A percentile compares a stretch with the other conserved stretches of the same genome.
These are phyloP conservation scores for Tephrocybe sp. DNA, from an alignment of 768 basidiomycete genomes.

Conservation along the genomic window DNA sequence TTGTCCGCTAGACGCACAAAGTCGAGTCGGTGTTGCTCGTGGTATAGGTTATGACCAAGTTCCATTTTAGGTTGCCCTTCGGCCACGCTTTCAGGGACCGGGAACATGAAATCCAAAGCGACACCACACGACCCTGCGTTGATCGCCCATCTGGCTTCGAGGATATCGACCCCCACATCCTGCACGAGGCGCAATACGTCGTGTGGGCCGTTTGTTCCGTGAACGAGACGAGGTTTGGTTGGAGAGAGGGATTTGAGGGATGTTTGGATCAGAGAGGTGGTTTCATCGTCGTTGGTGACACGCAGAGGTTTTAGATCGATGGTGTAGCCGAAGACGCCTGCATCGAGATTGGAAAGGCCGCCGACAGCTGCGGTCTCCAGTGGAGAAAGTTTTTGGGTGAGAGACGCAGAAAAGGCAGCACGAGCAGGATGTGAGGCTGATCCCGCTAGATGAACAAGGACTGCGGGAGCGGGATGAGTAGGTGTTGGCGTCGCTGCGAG, in stretches of 20 bases:
- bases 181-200: slow-evolving; percentile 68
- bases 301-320: slow-evolving; percentile 63
- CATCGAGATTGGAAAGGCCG: slow-evolving; percentile 59
- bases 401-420: slow-evolving; percentile 55
- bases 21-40: slow-evolving; percentile 54
- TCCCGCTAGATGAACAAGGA: slow-evolving; percentile 75
- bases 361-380: slow-evolving; percentile 52
- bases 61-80: slow-evolving; percentile 1
- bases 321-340: slow-evolving; percentile 68
- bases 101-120: slow-evolving; percentile 80
- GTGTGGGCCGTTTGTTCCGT: slow-evolving; percentile 62
- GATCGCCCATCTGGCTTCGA: slow-evolving; percentile 75
- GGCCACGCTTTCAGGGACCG: slow-evolving; percentile 27
- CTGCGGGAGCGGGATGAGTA: slow-evolving; percentile 28
- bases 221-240: slow-evolving; percentile 64
- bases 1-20: slow-evolving; percentile 53
- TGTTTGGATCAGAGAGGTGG: slow-evolving; percentile 45
- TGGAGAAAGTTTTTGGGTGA: slow-evolving; percentile 57
- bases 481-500: slow-evolving; percentile 27
- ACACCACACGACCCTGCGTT: slow-evolving; percentile 67
- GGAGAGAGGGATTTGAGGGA: slow-evolving; percentile 58
- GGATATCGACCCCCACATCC: slow-evolving; percentile 70
- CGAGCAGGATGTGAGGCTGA: slow-evolving; percentile 56
- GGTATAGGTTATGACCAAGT: slow-evolving; percentile 72
- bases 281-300: slow-evolving; percentile 15